Evolutionary conservation across 805 yeast species (phyloP).

Genomic region (Candida pini): DNA sequence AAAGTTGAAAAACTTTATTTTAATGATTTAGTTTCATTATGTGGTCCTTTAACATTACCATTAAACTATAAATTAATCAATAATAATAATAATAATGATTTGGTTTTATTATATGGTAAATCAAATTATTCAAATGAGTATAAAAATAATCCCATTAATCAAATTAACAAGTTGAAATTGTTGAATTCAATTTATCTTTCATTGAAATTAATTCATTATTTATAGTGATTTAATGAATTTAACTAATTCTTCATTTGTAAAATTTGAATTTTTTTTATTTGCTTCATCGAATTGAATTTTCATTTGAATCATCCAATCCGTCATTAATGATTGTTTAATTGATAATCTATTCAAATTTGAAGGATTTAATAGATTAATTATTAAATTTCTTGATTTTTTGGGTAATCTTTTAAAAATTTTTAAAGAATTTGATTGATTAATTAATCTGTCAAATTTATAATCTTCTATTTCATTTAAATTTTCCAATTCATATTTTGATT

Average conservation of each 20-base stretch:
- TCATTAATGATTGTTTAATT: constrained; percentile 15
- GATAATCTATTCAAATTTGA: constrained; percentile 16
- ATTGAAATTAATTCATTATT: constrained; percentile 4
- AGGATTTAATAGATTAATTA: constrained; percentile 29
- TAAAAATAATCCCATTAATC: constrained; percentile 3
- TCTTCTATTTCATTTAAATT: constrained; percentile 13
- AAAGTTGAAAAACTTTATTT: too few relatives aligned
- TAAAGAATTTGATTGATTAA: constrained; percentile 3
- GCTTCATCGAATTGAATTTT: constrained; percentile 14
- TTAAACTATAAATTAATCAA: too few relatives aligned
- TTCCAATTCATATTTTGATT: constrained; percentile 8
- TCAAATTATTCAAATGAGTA: constrained; percentile 2
- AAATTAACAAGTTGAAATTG: constrained; percentile 8
- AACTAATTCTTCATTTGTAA: constrained; percentile 22
- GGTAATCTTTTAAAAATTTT: constrained; percentile 11
- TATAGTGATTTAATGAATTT: constrained; percentile 9
- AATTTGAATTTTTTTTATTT: constrained; percentile 9
- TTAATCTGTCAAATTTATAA: constrained; percentile 13
- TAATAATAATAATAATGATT: too few relatives aligned
- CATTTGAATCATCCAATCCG: constrained; percentile 30
- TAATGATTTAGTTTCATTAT: constrained; percentile 17
- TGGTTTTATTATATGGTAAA: constrained; percentile 10
- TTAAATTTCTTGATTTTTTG: constrained; percentile 6
- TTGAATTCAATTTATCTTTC: constrained; percentile 7
- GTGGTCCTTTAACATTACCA: constrained; percentile 21